Conservation (phyloP, 2,329 filamentous ascomycete species). For the Colletotrichum sp. region DNA sequence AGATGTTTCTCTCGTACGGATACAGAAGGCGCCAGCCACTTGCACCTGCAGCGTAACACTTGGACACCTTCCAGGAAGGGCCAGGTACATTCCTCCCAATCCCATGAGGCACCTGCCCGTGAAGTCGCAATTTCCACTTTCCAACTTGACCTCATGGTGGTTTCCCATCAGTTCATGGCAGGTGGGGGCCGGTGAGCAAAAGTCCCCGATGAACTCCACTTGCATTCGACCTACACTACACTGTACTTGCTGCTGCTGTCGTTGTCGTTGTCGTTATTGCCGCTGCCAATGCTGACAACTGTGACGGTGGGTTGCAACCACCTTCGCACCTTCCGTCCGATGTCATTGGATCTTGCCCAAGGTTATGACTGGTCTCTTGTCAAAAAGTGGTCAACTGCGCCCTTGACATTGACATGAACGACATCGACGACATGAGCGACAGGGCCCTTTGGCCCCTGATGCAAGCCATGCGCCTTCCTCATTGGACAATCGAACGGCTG, state of each 20-base stretch:
- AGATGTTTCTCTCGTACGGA: not conserved
- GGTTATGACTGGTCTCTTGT: not conserved
- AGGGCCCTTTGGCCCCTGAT: not conserved
- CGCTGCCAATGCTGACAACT: not conserved
- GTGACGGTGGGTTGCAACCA: not conserved
- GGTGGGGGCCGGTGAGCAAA: not conserved
- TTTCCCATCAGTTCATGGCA: not conserved
- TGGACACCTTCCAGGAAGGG: not conserved
- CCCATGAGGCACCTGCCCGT: not conserved
- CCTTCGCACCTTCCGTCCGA: not conserved
- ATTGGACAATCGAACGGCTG: not conserved
- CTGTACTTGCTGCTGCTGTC: not conserved
- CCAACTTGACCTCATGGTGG: not conserved
- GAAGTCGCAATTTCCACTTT: not conserved
- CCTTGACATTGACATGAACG: not conserved
- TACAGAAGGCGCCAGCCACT: not conserved
- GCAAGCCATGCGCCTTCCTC: not conserved
- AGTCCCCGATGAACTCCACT: not conserved
- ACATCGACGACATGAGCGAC: constrained; percentile 1
- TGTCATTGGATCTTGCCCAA: not conserved
- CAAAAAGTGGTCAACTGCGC: not conserved
- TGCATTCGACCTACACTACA: not conserved
- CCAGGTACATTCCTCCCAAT: not conserved
- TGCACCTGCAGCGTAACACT: not conserved
- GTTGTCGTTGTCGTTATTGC: not conserved